phyloP scores from a whole-genome alignment of 164 flowering plant genomes.

The Magnolia officinalis region DNA sequence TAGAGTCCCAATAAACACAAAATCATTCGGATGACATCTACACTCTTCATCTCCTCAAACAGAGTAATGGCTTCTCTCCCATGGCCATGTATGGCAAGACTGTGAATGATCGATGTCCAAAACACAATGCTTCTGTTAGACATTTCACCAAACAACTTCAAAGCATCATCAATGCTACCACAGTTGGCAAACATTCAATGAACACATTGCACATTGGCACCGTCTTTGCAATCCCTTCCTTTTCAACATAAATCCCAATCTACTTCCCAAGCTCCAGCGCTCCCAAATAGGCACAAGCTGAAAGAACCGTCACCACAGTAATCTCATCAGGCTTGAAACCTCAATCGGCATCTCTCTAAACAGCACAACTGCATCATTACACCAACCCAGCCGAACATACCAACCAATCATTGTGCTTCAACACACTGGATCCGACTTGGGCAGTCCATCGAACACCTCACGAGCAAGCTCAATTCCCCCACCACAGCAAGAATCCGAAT shows the following conservation, averaged over 20 bases:
- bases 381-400: too few relatives aligned
- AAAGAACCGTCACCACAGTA: slow-evolving; percentile 13
- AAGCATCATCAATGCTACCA: slow-evolving; percentile 15
- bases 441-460: too few relatives aligned
- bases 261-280: slow-evolving; percentile 16
- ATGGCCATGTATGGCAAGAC: slow-evolving; percentile 16
- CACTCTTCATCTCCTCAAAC: slow-evolving; percentile 16
- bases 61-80: slow-evolving; percentile 12
- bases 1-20: slow-evolving; percentile 10
- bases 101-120: slow-evolving; percentile 16
- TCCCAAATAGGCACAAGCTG: slow-evolving; percentile 19
- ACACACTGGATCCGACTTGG: too few relatives aligned
- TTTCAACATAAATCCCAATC: slow-evolving; percentile 17
- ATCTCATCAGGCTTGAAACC: slow-evolving; percentile 13
- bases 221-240: slow-evolving; percentile 4
- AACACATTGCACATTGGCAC: slow-evolving; percentile 12
- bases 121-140: slow-evolving; percentile 10
- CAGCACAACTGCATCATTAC: not conserved
- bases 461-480: too few relatives aligned
- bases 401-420: too few relatives aligned
- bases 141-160: slow-evolving; percentile 12
- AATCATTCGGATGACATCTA: slow-evolving; percentile 9
- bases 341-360: slow-evolving; percentile 17
- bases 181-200: slow-evolving; percentile 22
- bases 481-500: too few relatives aligned